These are phyloP conservation scores for Cutaneotrichosporon dermatis DNA, from an alignment of 1,284 basidiomycete species.

Conservation along the genomic window DNA sequence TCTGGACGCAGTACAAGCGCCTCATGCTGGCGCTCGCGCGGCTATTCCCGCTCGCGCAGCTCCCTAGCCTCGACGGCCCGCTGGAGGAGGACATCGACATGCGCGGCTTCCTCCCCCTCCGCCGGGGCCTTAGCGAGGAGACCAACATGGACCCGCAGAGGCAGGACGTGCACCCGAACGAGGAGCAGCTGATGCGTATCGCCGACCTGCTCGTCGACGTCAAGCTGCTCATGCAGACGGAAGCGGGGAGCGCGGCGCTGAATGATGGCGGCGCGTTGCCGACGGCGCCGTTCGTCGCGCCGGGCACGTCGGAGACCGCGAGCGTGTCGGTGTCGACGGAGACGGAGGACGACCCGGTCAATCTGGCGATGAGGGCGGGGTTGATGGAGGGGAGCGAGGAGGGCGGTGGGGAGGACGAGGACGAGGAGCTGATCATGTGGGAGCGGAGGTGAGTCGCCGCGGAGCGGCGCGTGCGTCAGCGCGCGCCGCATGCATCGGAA, in stretches of 20 bases:
- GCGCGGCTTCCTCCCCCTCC: constrained; percentile 79
- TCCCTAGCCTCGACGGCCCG: constrained; percentile 62
- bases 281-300: constrained; percentile 32
- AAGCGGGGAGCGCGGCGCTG: constrained; percentile 10
- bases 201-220: constrained; percentile 78
- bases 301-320: constrained; percentile 49
- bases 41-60: constrained; percentile 64
- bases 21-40: constrained; percentile 63
- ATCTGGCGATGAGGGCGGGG: constrained; percentile 66
- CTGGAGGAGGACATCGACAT: constrained; percentile 90
- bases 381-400: constrained; percentile 48
- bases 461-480: background rate
- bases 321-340: constrained; percentile 63
- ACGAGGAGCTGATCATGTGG: constrained; percentile 42
- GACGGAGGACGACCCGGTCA: constrained; percentile 75
- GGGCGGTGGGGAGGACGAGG: constrained; percentile 49
- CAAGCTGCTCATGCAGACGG: constrained; percentile 44
- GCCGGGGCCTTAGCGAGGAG: constrained; percentile 50
- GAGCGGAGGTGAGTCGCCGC: constrained; percentile 18
- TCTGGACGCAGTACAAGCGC: constrained; percentile 70
- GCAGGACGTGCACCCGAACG: constrained; percentile 68
- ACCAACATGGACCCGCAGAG: constrained; percentile 9
- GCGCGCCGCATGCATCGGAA: too few relatives aligned
- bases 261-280: constrained; percentile 5
- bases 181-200: constrained; percentile 90